phyloP scores from a whole-genome alignment of 2,329 filamentous ascomycete genomes.

The Dryadomyces quercus-mongolicae region DNA sequence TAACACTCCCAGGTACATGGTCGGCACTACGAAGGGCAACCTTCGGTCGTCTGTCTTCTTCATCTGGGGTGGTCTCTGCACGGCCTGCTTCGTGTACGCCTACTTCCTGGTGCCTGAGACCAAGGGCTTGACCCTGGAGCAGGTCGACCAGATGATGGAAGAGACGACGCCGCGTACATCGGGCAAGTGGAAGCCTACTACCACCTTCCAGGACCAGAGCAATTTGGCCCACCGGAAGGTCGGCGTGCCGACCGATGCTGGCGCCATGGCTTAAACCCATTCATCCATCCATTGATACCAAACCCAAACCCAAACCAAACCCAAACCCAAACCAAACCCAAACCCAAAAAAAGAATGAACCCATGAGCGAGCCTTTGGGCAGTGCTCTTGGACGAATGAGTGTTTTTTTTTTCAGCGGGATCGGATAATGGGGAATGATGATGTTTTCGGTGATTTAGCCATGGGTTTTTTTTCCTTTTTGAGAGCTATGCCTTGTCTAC shows the following conservation, averaged over 20 bases:
- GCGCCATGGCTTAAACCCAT: neutral
- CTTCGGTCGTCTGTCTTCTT: slow-evolving; percentile 62
- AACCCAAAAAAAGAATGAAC: neutral
- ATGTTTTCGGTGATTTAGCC: neutral
- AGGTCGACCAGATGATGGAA: slow-evolving; percentile 81
- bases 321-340: too few species aligned
- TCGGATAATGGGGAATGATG: neutral
- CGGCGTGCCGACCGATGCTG: neutral
- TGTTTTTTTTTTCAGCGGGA: neutral
- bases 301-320: neutral
- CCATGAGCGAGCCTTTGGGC: neutral
- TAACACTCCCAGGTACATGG: neutral
- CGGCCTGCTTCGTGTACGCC: slow-evolving; percentile 45
- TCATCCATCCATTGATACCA: too few species aligned
- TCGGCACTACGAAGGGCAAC: slow-evolving; percentile 42
- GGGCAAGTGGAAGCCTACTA: slow-evolving; percentile 60
- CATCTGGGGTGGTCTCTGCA: slow-evolving; percentile 60
- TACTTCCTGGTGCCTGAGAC: slow-evolving; percentile 67
- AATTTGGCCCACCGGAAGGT: neutral
- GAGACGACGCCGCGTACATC: slow-evolving; percentile 69
- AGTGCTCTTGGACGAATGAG: neutral
- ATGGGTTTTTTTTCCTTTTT: neutral
- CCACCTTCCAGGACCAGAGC: slow-evolving; percentile 46
- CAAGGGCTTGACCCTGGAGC: slow-evolving; percentile 66
- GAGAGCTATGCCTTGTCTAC: neutral